A percentile compares a stretch with the other conserved stretches of the same genome.
phyloP scores from a whole-genome alignment of 192 early-diverging fungal genomes.

The Geranomyces variabilis region DNA sequence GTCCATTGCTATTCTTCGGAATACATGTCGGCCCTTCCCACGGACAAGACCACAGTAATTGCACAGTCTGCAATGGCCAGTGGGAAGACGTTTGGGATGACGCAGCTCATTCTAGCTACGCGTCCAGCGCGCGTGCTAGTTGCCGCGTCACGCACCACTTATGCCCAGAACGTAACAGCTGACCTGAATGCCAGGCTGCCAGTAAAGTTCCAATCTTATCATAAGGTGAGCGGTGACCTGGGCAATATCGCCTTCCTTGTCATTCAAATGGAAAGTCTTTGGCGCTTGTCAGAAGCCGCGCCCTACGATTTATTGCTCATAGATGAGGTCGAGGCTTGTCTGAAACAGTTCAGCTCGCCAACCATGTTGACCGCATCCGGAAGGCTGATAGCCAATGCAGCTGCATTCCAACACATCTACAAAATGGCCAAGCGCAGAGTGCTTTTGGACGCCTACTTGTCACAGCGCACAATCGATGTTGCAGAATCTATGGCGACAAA shows the following conservation, averaged over 20 bases:
- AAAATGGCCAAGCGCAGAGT: conserved; percentile 1
- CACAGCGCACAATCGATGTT: conserved; percentile 20
- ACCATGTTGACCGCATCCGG: conserved; percentile 13
- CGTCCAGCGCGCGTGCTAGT: conserved; percentile 4
- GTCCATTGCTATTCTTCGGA: conserved; percentile 10
- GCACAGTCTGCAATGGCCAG: conserved; percentile 12
- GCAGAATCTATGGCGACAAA: conserved; percentile 12
- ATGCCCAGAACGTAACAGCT: conserved; percentile 7
- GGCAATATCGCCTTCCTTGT: conserved; percentile 14
- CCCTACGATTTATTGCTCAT: conserved; percentile 22
- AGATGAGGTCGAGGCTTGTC: conserved; percentile 21
- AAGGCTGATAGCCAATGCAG: background rate
- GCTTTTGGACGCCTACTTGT: conserved; percentile 16
- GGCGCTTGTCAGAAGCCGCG: conserved; percentile 7
- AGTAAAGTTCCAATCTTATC: conserved; percentile 12
- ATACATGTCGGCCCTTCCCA: conserved; percentile 8
- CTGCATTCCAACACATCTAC: conserved; percentile 14
- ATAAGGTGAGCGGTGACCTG: conserved; percentile 13
- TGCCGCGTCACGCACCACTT: conserved; percentile 10
- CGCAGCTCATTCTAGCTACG: conserved; percentile 1
- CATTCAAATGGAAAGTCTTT: conserved; percentile 25
- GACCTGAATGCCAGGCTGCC: conserved; percentile 17
- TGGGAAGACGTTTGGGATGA: conserved; percentile 14
- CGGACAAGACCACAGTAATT: conserved; percentile 2
- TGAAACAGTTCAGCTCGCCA: conserved; percentile 20